Conservation (phyloP, 2,329 filamentous ascomycete species). For the Alternaria gaisen region DNA sequence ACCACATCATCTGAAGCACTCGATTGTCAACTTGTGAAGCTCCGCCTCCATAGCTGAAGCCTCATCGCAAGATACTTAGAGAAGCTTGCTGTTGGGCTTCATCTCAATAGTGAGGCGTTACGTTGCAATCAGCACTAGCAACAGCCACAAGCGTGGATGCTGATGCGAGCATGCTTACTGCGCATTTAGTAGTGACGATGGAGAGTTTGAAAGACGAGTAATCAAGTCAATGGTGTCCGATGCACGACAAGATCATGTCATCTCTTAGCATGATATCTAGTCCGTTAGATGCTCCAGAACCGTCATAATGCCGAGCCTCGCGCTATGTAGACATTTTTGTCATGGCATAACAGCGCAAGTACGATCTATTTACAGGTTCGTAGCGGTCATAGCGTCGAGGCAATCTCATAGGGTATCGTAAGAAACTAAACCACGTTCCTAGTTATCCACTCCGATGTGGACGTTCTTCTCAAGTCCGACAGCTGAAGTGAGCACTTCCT, state of each 20-base stretch:
- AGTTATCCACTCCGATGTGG: slow-evolving; percentile 68
- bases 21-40: not conserved
- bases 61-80: not conserved
- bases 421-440: slow-evolving; percentile 12
- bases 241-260: not conserved
- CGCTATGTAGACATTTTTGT: not conserved
- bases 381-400: not conserved
- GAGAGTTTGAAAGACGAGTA: not conserved
- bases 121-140: not conserved
- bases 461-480: slow-evolving; percentile 65
- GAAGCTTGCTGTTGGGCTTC: not conserved
- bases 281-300: not conserved
- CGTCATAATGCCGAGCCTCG: not conserved
- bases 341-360: not conserved
- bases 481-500: slow-evolving; percentile 59
- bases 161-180: not conserved
- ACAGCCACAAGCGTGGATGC: not conserved
- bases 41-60: not conserved
- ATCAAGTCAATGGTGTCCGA: not conserved
- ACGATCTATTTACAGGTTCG: not conserved
- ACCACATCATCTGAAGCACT: not conserved
- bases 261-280: not conserved
- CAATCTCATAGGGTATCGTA: slow-evolving; percentile 26
- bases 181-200: not conserved
- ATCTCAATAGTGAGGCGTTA: not conserved